A percentile compares a stretch with the other conserved stretches of the same genome.
Evolutionary conservation across 2,329 filamentous ascomycete species (phyloP).

Genomic region (Paradendryphiella salina): DNA sequence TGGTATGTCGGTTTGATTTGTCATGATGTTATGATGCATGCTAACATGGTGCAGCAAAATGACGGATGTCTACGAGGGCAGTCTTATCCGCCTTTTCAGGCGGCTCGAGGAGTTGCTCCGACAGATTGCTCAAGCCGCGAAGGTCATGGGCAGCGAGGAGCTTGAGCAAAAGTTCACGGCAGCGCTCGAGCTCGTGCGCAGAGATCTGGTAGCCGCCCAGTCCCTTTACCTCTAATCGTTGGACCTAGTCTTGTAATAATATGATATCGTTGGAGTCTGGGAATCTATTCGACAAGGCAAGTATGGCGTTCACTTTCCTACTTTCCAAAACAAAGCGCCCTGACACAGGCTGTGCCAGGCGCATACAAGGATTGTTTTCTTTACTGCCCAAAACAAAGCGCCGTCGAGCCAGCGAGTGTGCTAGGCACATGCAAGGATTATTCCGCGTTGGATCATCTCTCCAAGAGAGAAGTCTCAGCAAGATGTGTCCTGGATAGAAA

Average conservation of each 20-base stretch:
- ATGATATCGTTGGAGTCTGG: conserved; percentile 15
- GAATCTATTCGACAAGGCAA: conserved; percentile 17
- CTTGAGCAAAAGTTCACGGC: conserved; percentile 89
- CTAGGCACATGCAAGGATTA: conserved; percentile 24
- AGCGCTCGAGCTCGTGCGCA: conserved; percentile 79
- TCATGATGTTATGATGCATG: neutral
- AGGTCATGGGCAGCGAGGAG: conserved; percentile 98
- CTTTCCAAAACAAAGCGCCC: conserved; percentile 16
- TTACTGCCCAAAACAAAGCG: conserved; percentile 17
- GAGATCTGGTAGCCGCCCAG: conserved; percentile 94
- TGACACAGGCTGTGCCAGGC: conserved; percentile 5
- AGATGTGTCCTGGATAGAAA: conserved; percentile 32
- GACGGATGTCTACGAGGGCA: conserved; percentile 98
- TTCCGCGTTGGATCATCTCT: conserved; percentile 15
- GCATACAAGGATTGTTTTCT: conserved; percentile 20
- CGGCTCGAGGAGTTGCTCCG: conserved; percentile 90
- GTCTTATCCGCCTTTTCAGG: conserved; percentile 92
- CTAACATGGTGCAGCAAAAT: conserved; percentile 73
- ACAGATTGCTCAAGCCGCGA: conserved; percentile 92
- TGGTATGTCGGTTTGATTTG: conserved; percentile 66
- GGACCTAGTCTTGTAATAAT: conserved; percentile 21
- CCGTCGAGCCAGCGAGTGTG: conserved; percentile 21
- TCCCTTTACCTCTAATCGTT: conserved; percentile 73
- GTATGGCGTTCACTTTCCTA: conserved; percentile 23
- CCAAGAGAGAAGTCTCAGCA: conserved; percentile 19